A percentile compares a stretch with the other conserved stretches of the same genome.
These are phyloP conservation scores for Phaeosphaeria sp. DNA, from an alignment of 2,329 filamentous ascomycete genomes.

Conservation along the genomic window DNA sequence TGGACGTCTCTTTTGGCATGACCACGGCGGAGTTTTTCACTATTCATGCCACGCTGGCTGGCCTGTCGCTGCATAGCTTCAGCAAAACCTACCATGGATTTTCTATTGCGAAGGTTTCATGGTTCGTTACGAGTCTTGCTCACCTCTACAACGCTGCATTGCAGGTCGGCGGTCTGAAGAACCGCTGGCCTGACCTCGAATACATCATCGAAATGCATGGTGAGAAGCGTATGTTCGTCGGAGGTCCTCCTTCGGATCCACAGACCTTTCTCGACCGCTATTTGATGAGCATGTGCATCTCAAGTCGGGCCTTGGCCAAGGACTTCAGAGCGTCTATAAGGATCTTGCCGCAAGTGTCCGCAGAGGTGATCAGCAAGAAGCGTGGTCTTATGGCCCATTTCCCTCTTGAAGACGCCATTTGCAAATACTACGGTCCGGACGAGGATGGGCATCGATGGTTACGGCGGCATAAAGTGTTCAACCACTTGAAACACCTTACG, in stretches of 20 bases:
- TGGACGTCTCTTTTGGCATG: no score
- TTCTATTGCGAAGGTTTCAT: constrained; percentile 16
- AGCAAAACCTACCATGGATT: constrained; percentile 10
- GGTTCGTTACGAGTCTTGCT: constrained; percentile 20
- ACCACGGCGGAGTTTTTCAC: constrained; percentile 11
- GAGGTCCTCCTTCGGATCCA: constrained; percentile 19
- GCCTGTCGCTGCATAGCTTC: constrained; percentile 16
- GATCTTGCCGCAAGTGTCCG: not conserved
- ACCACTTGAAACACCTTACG: constrained; percentile 7
- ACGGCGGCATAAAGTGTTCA: constrained; percentile 24
- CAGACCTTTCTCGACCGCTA: constrained; percentile 16
- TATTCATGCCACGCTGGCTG: constrained; percentile 18
- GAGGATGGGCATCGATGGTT: constrained; percentile 16
- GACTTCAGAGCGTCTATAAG: constrained; percentile 4
- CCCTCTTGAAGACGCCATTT: constrained; percentile 17
- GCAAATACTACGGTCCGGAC: constrained; percentile 14
- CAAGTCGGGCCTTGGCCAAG: constrained; percentile 6
- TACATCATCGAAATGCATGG: constrained; percentile 26
- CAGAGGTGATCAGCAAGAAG: constrained; percentile 7
- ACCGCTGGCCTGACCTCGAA: constrained; percentile 26
- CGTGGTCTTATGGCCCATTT: constrained; percentile 13
- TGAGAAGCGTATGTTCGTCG: constrained; percentile 18
- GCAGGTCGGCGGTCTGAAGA: constrained; percentile 19
- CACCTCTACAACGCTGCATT: constrained; percentile 30
- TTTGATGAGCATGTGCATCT: constrained; percentile 7